Percentiles rank a stretch among this genome's conserved stretches.
Evolutionary conservation across 805 yeast genomes (phyloP).

Genomic region (Saccharomycopsis oosterbeekiorum): DNA sequence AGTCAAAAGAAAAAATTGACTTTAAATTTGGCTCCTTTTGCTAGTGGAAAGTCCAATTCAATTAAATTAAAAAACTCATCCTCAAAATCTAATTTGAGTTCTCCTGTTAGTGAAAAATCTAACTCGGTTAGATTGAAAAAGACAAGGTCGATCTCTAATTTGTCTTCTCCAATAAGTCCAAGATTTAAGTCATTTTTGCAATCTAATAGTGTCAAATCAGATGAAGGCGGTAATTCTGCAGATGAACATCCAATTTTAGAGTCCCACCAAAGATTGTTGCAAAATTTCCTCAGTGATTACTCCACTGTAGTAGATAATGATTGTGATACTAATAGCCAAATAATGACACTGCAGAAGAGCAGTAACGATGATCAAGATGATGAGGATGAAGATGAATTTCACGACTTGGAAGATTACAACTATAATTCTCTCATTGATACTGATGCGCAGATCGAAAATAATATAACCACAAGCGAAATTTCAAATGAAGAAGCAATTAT

Average conservation of each 20-base stretch:
- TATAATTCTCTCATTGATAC: not conserved
- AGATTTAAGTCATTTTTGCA: not conserved
- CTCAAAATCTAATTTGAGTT: not conserved
- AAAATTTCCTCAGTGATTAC: not conserved
- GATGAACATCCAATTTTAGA: not conserved
- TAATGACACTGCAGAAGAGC: not conserved
- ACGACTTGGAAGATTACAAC: not conserved
- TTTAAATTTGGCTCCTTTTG: not conserved
- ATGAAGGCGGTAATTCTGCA: not conserved
- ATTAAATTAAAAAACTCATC: not conserved
- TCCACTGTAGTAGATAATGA: not conserved
- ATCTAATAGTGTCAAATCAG: not conserved
- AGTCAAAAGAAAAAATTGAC: not conserved
- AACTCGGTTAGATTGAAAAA: not conserved
- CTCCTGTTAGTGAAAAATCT: not conserved
- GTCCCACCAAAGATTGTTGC: not conserved
- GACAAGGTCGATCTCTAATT: not conserved
- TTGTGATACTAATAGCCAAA: not conserved
- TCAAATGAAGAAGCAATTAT: not conserved
- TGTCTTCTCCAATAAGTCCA: not conserved
- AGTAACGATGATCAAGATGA: not conserved
- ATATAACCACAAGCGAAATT: not conserved
- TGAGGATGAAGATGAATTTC: not conserved
- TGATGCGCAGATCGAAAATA: not conserved
- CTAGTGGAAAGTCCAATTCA: not conserved